Percentiles rank a stretch among this genome's conserved stretches.
phyloP scores from a whole-genome alignment of 345 rosid genomes.

The Melaleuca alternifolia region DNA sequence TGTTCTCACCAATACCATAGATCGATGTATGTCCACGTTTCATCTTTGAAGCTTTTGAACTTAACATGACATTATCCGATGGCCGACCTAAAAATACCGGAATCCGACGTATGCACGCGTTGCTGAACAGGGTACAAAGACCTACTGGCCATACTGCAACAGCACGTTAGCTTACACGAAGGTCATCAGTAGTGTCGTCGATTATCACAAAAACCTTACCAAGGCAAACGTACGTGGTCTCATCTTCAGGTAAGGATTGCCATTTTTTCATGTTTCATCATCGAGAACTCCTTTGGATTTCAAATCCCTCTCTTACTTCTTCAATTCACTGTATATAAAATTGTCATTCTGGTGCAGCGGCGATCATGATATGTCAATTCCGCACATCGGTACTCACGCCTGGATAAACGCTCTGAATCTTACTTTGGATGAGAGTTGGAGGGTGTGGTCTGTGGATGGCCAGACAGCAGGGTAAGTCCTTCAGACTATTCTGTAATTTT shows the following conservation, averaged over 20 bases:
- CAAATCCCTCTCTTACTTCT: neutral
- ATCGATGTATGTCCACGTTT: neutral
- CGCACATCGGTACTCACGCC: conserved; percentile 14
- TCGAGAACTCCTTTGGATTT: neutral
- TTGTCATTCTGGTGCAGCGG: conserved; percentile 9
- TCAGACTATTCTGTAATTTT: neutral
- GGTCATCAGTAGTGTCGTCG: conserved; percentile 1
- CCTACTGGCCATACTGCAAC: conserved; percentile 6
- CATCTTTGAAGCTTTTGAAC: neutral
- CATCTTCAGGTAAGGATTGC: conserved; percentile 5
- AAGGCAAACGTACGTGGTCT: conserved; percentile 4
- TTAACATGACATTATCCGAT: neutral
- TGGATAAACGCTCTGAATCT: conserved; percentile 15
- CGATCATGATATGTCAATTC: conserved; percentile 21
- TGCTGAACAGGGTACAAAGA: neutral
- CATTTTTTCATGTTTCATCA: neutral
- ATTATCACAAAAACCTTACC: conserved; percentile 10
- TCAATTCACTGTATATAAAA: neutral
- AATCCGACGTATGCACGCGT: no score
- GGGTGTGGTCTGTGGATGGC: conserved; percentile 9
- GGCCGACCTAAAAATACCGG: neutral
- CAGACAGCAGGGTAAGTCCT: conserved; percentile 17
- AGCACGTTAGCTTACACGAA: neutral
- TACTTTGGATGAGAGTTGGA: conserved; percentile 12
- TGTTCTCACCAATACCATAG: neutral